Evolutionary conservation across 352 stramenopile species (phyloP), one percentile per base, ranked within the genome.

Genomic region (Blastocystis sp.): DNA sequence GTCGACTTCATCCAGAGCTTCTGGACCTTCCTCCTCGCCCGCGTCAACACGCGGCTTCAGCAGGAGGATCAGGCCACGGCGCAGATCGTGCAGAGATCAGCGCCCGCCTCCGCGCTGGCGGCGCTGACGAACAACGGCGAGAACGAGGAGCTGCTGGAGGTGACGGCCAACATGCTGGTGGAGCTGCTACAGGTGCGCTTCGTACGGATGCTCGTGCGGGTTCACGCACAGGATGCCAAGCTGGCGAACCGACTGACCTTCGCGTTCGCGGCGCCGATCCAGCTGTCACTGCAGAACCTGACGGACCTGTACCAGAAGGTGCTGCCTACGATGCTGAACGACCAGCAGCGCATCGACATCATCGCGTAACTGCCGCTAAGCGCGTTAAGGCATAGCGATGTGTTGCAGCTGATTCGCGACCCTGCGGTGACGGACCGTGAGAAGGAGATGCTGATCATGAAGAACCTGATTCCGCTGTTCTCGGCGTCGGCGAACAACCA

Each of bases 241-340:
- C 34, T 69, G n/a, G 45, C 45, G 52, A 67, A 84, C 48, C 74
- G 60, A 21, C 56, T 84, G 4, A n/a, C 74, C 53, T 84, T 84
- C 53, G 28, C 56, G 7, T 84, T 70, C 48, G 56, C 74, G 17
- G 34, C 34, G 14, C 40, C 40, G 17, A 84, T 28, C 0, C 45
- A 64, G 40, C 28, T 84, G 19, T 84, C 74, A n/a, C 38, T 84
- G 17, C 74, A 67, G 53, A 84, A 67, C 66, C 74, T 84, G 21
- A 69, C n/a, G n/a, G 74, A 84, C 40, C 66, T 69, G 28, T 84
- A 67, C 38, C 19, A 84, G 61, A 34, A 67, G 48, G 23, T 23
- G 48, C 48, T 84, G 19, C 74, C 74, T 7, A 43, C 21, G 23
- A 45, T 84, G 19, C 56, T 84, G 38, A 70, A n/a, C 21, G 48